phyloP scores from a whole-genome alignment of 2,329 filamentous ascomycete species.

The Claviceps pazoutovae region DNA sequence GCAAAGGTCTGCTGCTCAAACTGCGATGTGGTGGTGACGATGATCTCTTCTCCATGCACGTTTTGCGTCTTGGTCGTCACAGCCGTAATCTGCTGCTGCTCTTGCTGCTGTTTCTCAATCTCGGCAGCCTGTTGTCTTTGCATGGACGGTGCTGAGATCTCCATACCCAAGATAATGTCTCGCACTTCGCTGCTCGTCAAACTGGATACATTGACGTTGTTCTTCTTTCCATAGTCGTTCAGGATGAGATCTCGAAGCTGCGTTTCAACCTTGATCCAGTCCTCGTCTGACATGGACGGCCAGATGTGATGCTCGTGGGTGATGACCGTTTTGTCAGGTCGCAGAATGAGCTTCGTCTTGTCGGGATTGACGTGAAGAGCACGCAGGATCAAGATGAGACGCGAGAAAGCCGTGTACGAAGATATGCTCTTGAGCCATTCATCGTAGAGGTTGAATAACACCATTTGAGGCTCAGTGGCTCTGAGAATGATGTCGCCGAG shows the following conservation, averaged over 20 bases:
- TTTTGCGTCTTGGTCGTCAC: conserved; percentile 98
- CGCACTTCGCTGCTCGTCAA: conserved; percentile 93
- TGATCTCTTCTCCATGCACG: conserved; percentile 90
- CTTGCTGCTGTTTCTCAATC: conserved; percentile 97
- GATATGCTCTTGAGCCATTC: conserved; percentile 98
- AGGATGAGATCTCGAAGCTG: conserved; percentile 89
- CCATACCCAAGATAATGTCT: conserved; percentile 98
- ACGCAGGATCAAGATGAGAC: conserved; percentile 82
- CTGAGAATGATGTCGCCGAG: conserved; percentile 97
- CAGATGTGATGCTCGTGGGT: conserved; percentile 98
- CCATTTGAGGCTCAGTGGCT: conserved; percentile 99
- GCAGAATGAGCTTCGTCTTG: conserved; percentile 89
- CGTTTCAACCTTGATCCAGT: conserved; percentile 99
- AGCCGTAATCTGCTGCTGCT: conserved; percentile 89
- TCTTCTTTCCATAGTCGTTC: conserved; percentile 99
- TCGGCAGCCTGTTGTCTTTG: conserved; percentile 96
- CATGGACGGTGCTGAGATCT: conserved; percentile 94
- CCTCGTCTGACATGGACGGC: conserved; percentile 85
- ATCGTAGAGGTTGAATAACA: conserved; percentile 96
- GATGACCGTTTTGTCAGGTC: conserved; percentile 95
- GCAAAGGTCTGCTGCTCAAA: conserved; percentile 97
- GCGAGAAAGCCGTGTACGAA: conserved; percentile 95
- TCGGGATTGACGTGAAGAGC: conserved; percentile 95
- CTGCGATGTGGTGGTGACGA: conserved; percentile 94
- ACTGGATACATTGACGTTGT: conserved; percentile 97